A percentile compares a stretch with the other conserved stretches of the same genome.
These are phyloP conservation scores for Eragrostis curvula DNA, from an alignment of 176 grass and related monocot genomes.

Conservation along the genomic window DNA sequence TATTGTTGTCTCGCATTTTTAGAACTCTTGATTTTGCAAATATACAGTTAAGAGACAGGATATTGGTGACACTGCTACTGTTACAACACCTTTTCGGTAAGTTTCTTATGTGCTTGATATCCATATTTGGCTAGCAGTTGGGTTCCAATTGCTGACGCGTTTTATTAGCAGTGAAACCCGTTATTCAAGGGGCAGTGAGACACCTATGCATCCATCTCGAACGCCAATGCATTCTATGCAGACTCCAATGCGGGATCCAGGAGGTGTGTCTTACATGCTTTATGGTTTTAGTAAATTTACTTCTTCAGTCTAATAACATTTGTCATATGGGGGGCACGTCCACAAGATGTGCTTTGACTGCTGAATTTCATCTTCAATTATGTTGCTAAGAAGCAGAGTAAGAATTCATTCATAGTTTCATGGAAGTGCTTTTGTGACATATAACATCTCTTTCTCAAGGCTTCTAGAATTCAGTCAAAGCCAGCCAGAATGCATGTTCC, in stretches of 20 bases:
- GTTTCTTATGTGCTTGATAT: constrained; percentile 6
- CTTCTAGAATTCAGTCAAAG: no score
- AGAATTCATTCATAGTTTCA: not conserved
- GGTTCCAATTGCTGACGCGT: constrained; percentile 43
- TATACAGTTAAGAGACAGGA: constrained; percentile 70
- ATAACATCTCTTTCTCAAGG: not conserved
- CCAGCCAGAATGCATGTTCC: no score
- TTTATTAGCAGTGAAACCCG: constrained; percentile 64
- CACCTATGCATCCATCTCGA: constrained; percentile 80
- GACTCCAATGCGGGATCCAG: constrained; percentile 73
- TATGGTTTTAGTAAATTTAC: not conserved
- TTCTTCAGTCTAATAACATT: not conserved
- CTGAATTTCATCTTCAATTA: constrained; percentile 24
- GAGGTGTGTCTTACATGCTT: constrained; percentile 53
- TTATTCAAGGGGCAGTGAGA: constrained; percentile 62
- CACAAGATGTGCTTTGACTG: constrained; percentile 4
- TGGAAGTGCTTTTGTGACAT: not conserved
- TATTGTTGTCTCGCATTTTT: constrained; percentile 8
- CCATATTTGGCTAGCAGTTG: constrained; percentile 21
- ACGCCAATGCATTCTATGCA: constrained; percentile 78
- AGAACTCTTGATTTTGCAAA: constrained; percentile 36
- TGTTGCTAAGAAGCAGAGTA: constrained; percentile 1
- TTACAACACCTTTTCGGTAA: constrained; percentile 71
- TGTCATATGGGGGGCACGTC: not conserved
- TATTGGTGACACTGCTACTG: constrained; percentile 56